Base-by-base conservation (phyloP, 139 green algal genomes). In the Raphidocelis subcapitata region DNA sequence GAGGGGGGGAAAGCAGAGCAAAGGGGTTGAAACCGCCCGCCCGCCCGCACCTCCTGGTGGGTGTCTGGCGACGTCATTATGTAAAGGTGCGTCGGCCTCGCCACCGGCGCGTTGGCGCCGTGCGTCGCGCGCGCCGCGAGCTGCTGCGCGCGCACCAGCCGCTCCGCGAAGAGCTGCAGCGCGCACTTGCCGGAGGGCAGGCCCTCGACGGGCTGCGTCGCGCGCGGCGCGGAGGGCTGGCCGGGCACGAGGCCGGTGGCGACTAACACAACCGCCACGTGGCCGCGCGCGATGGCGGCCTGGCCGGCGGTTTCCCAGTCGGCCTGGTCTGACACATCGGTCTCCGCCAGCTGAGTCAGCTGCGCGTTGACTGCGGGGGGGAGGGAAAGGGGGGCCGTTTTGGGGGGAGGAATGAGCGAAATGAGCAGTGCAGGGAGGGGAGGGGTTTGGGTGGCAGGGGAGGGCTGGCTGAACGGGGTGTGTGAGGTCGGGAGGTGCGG, bases 91-190 rank as follows among this genome's bases (percentile, higher is more conserved):
- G 93, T 51, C 0, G 65, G 77, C 10, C 68, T 66, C 3, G 63
- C 33, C 5, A 72, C 61, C 2, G 64, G 57, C 10, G 35, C 57
- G n/a, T 69, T 62, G 15, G 28, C 28, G 23, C 74, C 76, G 61
- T 65, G 65, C 29, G 64, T 57, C 20, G 62, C 67, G 23, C 82
- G 75, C 1, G 80, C 77, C 20, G 82, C 83, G 55, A 94, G 75
- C 70, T 75, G 41, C 83, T 97, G 90, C 65, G 96, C 65, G 28
- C 79, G 74, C 32, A 74, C 49, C 2, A 98, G 68, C 51, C 92
- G 81, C 88, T 98, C 93, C 0, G 91, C 92, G 20, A 90, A 87
- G 59, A 98, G 79, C 81, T 96, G 91, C 71, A 98, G 95, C 68
- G 97, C 82, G 32, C 70, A 85, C 83, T 96, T 97, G 62, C 79